phyloP scores from a whole-genome alignment of 257 asterid species.

The Euphrasia confusa region DNA sequence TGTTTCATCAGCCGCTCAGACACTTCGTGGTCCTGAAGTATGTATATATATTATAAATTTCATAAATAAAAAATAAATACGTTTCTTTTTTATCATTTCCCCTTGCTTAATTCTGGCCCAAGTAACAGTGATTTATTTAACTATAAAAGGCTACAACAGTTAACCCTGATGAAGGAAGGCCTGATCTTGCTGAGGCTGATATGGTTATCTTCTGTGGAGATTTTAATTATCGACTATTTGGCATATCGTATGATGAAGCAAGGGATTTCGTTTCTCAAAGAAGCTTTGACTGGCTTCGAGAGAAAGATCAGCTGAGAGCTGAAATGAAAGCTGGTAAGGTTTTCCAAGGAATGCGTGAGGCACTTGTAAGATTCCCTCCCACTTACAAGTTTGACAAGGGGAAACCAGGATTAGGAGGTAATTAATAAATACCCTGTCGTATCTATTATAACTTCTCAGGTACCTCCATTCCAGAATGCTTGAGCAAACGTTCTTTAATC shows the following conservation, averaged over 20 bases:
- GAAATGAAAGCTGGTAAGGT: conserved; percentile 93
- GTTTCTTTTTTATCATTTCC: neutral
- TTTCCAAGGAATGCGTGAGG: conserved; percentile 99
- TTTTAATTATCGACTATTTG: conserved; percentile 89
- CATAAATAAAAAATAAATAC: neutral
- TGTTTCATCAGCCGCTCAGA: conserved; percentile 84
- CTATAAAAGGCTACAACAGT: conserved; percentile 37
- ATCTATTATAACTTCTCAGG: neutral
- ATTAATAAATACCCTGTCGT: neutral
- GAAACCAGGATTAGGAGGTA: conserved; percentile 95
- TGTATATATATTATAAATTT: conserved; percentile 16
- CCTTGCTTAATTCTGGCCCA: conserved; percentile 8
- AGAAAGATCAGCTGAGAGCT: conserved; percentile 84
- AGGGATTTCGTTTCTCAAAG: conserved; percentile 98
- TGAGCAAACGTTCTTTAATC: neutral
- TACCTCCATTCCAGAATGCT: neutral
- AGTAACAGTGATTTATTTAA: conserved; percentile 9
- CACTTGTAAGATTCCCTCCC: conserved; percentile 83
- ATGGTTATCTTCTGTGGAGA: conserved; percentile 80
- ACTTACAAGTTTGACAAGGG: conserved; percentile 94
- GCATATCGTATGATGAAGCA: conserved; percentile 94
- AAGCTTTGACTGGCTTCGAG: conserved; percentile 97
- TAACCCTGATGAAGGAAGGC: conserved; percentile 63
- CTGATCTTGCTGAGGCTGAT: conserved; percentile 95
- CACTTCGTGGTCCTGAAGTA: conserved; percentile 71